Evolutionary conservation across 208 protist species (phyloP).

Genomic region (Jaenimonas drosophilae): DNA sequence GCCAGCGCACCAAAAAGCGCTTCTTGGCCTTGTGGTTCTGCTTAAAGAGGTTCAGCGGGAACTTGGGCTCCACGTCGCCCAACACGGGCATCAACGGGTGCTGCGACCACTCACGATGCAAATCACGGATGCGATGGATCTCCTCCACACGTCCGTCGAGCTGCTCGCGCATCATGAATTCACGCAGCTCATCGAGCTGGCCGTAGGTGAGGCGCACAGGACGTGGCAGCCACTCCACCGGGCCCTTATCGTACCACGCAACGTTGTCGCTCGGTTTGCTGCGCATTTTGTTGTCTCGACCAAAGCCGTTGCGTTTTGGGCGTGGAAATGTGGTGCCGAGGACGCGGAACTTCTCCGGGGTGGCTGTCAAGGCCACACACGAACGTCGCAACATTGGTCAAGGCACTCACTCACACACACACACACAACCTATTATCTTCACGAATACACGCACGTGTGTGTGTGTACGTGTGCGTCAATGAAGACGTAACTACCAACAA

Average conservation of each 20-base stretch:
- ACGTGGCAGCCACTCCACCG: conserved; percentile 84
- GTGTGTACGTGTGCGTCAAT: background rate
- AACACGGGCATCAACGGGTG: conserved; percentile 84
- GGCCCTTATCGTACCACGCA: conserved; percentile 85
- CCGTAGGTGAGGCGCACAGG: conserved; percentile 76
- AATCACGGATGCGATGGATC: conserved; percentile 62
- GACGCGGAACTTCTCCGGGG: conserved; percentile 60
- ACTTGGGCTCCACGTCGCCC: conserved; percentile 84
- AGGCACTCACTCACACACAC: background rate
- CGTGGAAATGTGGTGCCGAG: conserved; percentile 59
- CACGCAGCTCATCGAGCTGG: conserved; percentile 67
- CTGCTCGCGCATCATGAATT: conserved; percentile 88
- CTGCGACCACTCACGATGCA: conserved; percentile 83
- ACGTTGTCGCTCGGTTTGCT: conserved; percentile 84
- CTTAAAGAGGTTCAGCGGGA: conserved; percentile 85
- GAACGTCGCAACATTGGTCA: conserved; percentile 29
- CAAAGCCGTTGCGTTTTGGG: conserved; percentile 60
- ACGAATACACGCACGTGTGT: background rate
- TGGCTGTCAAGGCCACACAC: conserved; percentile 27
- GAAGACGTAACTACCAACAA: background rate
- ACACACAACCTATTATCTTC: background rate
- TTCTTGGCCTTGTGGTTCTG: conserved; percentile 79
- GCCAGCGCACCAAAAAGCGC: conserved; percentile 81
- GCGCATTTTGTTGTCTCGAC: conserved; percentile 81
- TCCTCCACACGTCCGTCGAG: conserved; percentile 50